Evolutionary conservation across 78 protist species (phyloP), one percentile per base, ranked within the genome.

Genomic region (Dictyostelium brefeldianum): DNA sequence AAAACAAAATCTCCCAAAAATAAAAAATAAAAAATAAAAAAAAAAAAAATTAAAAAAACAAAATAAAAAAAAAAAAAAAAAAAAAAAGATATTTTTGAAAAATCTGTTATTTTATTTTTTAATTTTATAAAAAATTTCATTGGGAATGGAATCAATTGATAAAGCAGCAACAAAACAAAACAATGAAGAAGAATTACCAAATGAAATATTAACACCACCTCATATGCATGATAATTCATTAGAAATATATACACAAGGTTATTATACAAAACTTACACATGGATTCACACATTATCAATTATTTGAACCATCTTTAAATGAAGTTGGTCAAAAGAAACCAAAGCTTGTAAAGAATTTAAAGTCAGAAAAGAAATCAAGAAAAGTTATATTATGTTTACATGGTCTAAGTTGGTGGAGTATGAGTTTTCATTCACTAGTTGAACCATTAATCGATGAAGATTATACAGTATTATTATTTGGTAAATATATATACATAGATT

Each of bases 391-490:
- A 27, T 81, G 78, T 31, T 31, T 81, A 11, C 89, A 81, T 50
- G 89, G 89, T 51, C n/a, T 81, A 7, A 17, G 47, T 31, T 67
- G 78, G 78, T 81, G 89, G 89, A 51, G 79, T 9, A 31, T 81
- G 18, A 22, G 65, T 15, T 81, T 69, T 69, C 77, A 81, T 53
- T 22, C 57, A 27, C 17, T 51, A 5, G 89, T 81, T 31, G 46
- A 81, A 51, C 62, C 89, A 25, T 69, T 81, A 25, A 51, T 81
- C 8, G 80, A 81, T 14, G 43, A 81, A 41, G 89, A 43, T 5
- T 81, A 27, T 51, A 81, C 89, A 17, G 89, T 81, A 9, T 51
- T 81, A 48, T 69, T 81, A 43, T 81, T 81, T 51, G 89, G 89
- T 81, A 81, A 56, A 56, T 20, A 56, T 10, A 51, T 10, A 7